Evolutionary conservation across 2,329 filamentous ascomycete species (phyloP), one percentile per base, ranked within the genome.

Genomic region (Talaromyces sp.): DNA sequence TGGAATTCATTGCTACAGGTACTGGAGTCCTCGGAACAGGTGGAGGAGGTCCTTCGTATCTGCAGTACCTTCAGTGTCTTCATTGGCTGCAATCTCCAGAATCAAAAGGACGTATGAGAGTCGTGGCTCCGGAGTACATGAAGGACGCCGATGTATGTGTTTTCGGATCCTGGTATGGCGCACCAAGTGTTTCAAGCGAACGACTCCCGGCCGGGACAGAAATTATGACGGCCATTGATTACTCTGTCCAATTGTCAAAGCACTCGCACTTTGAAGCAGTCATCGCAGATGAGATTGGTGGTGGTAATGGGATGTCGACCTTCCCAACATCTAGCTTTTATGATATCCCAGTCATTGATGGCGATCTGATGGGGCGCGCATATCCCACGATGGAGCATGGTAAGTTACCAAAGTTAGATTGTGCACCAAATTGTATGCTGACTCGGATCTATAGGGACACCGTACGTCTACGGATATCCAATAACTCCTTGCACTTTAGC

Each of bases 41-140:
- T 13, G 77, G 78, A 15, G 77, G 78, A n/a, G 78, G 78, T 2
- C 75, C 78, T 45, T 74, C 79, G 11, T 80, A 80, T 67, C 72
- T 76, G n/a, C 79, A 82, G 64, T 83, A 81, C 31, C 72, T 85
- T 40, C 80, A 82, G 67, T 74, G 77, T 11, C 68, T 82, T 19
- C 72, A 79, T 29, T 72, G 72, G 5, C 70, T 82, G 10, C 71
- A 75, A n/a, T 77, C 74, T 22, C 36, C 62, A 1, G 58, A 65
- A n/a, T 59, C 66, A 0, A 17, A 73, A 71, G 76, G 58, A 74
- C 75, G 60, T 15, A 62, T 65, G 58, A 45, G 58, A 47, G 54
- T 67, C 31, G 63, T 67, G 29, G 51, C 60, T 22, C 49, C 66
- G 2, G 58, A 60, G 19, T 59, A 62, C 0, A 68, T 82, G 0